Conservation (phyloP, 75 land plant species). For the Pseudotsuga menziesii region DNA sequence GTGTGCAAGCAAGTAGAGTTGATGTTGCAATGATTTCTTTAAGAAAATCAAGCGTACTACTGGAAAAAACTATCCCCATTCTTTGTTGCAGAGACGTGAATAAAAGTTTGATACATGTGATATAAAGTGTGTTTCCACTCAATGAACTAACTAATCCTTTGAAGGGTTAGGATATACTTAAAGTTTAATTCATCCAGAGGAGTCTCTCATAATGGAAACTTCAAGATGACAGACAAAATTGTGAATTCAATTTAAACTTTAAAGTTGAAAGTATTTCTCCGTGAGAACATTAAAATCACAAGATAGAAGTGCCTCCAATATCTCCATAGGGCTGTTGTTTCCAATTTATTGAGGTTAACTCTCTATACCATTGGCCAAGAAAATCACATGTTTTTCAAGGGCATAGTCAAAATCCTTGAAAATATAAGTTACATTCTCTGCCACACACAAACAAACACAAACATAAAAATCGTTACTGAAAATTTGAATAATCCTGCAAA, state of each 20-base stretch:
- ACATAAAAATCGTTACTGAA: background rate
- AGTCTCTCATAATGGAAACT: background rate
- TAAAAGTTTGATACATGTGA: constrained; percentile 52
- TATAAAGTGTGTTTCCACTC: constrained; percentile 76
- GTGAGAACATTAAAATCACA: constrained; percentile 28
- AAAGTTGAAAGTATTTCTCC: background rate
- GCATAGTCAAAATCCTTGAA: background rate
- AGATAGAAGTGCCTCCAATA: constrained; percentile 87
- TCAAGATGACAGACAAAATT: background rate
- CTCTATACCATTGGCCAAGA: background rate
- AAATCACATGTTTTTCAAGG: background rate
- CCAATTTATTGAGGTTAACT: constrained; percentile 55
- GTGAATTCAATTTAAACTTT: background rate
- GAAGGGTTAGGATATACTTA: constrained; percentile 53
- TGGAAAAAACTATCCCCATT: background rate
- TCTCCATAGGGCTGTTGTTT: constrained; percentile 80
- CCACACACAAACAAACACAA: background rate
- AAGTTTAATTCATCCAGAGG: background rate
- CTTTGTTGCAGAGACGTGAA: background rate
- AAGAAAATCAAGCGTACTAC: background rate
- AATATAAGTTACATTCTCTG: background rate
- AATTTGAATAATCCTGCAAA: background rate
- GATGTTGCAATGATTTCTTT: no score
- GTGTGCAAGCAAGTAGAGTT: background rate
- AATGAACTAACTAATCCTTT: constrained; percentile 73